A percentile compares a stretch with the other conserved stretches of the same genome.
Conservation (phyloP, 192 early-diverging fungal genomes). For the Dissophora ornata region DNA sequence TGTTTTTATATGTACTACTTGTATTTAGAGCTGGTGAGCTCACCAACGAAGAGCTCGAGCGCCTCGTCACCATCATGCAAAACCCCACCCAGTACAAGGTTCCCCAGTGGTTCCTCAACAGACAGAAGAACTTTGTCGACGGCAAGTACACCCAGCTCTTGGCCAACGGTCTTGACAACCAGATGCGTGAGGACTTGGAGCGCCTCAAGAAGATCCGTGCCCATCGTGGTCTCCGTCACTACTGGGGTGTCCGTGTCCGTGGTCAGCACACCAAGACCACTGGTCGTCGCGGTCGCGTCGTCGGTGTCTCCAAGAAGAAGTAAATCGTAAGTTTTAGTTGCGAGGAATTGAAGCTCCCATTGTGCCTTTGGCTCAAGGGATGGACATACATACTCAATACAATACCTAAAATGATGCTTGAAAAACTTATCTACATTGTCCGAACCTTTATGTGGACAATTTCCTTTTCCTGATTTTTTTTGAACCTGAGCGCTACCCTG, state of each 20-base stretch:
- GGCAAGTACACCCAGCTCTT: slow-evolving; percentile 96
- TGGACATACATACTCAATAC: slow-evolving; percentile 58
- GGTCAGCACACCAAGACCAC: slow-evolving; percentile 99
- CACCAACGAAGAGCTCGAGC: slow-evolving; percentile 97
- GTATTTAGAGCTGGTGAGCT: slow-evolving; percentile 91
- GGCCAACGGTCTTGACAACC: slow-evolving; percentile 95
- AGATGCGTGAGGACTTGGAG: slow-evolving; percentile 98
- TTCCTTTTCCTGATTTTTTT: slow-evolving; percentile 53
- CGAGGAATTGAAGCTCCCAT: no score
- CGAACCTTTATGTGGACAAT: slow-evolving; percentile 57
- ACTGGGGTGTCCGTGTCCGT: slow-evolving; percentile 97
- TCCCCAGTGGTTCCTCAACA: slow-evolving; percentile 99
- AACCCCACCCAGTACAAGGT: slow-evolving; percentile 99
- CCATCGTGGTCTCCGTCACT: slow-evolving; percentile 99
- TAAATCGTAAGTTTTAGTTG: slow-evolving; percentile 61
- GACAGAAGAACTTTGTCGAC: slow-evolving; percentile 97
- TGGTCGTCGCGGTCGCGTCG: slow-evolving; percentile 93
- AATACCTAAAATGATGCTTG: slow-evolving; percentile 44
- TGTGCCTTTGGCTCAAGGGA: no score
- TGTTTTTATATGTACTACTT: background rate
- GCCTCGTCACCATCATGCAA: slow-evolving; percentile 98
- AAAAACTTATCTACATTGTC: slow-evolving; percentile 78
- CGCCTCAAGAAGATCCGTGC: slow-evolving; percentile 99
- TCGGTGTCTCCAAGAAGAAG: slow-evolving; percentile 99
- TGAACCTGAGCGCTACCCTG: no score